Evolutionary conservation across 345 rosid species (phyloP).

Genomic region (Hirschfeldia incana): DNA sequence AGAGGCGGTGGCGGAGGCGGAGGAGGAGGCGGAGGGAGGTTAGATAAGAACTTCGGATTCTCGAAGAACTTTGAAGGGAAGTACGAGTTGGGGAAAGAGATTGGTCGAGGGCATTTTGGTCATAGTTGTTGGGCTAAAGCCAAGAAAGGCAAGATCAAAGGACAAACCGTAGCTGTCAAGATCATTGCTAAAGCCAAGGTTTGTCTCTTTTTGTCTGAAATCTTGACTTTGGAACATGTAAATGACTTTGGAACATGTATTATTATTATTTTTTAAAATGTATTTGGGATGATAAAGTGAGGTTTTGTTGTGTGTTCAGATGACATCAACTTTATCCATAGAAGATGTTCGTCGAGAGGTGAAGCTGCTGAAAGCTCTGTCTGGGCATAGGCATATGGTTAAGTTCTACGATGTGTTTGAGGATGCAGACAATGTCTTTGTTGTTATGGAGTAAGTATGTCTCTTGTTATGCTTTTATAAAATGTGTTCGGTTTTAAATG

Average conservation of each 20-base stretch:
- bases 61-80: conserved; percentile 68
- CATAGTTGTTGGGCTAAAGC: conserved; percentile 90
- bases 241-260: not conserved
- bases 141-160: conserved; percentile 81
- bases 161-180: conserved; percentile 81
- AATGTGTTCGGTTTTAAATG: not conserved
- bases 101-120: conserved; percentile 98
- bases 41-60: conserved; percentile 89
- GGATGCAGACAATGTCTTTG: conserved; percentile 71
- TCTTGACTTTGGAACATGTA: not conserved
- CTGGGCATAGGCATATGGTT: conserved; percentile 79
- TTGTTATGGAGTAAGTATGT: conserved; percentile 85
- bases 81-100: conserved; percentile 81
- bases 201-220: not conserved
- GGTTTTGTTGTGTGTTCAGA: conserved; percentile 51
- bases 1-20: conserved; percentile 30
- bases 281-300: not conserved
- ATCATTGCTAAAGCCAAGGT: conserved; percentile 91
- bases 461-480: not conserved
- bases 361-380: conserved; percentile 75
- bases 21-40: conserved; percentile 37
- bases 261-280: no score
- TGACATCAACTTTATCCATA: conserved; percentile 77
- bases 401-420: conserved; percentile 81
- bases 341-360: conserved; percentile 98